Conservation (phyloP, 2,329 filamentous ascomycete species). For the Cordyceps tenuipes region DNA sequence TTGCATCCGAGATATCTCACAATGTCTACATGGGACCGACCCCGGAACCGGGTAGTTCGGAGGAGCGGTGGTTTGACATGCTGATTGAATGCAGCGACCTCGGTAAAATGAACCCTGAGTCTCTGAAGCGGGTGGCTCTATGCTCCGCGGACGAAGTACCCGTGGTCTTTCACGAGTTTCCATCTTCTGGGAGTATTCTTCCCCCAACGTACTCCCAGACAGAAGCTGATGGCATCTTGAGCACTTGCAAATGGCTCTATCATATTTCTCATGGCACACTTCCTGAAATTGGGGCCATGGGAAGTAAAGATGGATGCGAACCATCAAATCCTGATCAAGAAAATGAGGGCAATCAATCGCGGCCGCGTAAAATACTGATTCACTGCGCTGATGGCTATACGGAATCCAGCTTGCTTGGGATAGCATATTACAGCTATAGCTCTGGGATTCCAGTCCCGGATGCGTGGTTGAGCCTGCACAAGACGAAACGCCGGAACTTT, state of each 20-base stretch:
- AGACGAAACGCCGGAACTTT: conserved; percentile 76
- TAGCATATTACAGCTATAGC: conserved; percentile 91
- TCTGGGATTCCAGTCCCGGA: conserved; percentile 72
- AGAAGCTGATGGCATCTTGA: conserved; percentile 76
- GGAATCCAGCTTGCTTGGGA: conserved; percentile 78
- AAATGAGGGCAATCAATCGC: conserved; percentile 9
- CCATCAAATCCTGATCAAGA: conserved; percentile 23
- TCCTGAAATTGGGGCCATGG: conserved; percentile 27
- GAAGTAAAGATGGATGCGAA: conserved; percentile 16
- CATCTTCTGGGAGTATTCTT: conserved; percentile 87
- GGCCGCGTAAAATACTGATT: conserved; percentile 66
- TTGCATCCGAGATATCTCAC: conserved; percentile 74
- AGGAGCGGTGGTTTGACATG: conserved; percentile 65
- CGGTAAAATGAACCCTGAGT: conserved; percentile 64
- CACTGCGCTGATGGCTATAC: conserved; percentile 96
- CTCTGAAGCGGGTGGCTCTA: conserved; percentile 55
- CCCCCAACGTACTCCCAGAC: conserved; percentile 74
- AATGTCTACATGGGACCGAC: conserved; percentile 91
- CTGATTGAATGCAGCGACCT: conserved; percentile 84
- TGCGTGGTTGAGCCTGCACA: conserved; percentile 82
- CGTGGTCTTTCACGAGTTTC: conserved; percentile 56
- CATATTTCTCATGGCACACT: conserved; percentile 63
- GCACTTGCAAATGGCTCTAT: conserved; percentile 86
- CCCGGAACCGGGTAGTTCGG: conserved; percentile 55
- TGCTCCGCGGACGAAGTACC: conserved; percentile 35